Evolutionary conservation across 306 rosid genomes (phyloP), one percentile per base, ranked within the genome.

Genomic region (Psophocarpus tetragonolobus): DNA sequence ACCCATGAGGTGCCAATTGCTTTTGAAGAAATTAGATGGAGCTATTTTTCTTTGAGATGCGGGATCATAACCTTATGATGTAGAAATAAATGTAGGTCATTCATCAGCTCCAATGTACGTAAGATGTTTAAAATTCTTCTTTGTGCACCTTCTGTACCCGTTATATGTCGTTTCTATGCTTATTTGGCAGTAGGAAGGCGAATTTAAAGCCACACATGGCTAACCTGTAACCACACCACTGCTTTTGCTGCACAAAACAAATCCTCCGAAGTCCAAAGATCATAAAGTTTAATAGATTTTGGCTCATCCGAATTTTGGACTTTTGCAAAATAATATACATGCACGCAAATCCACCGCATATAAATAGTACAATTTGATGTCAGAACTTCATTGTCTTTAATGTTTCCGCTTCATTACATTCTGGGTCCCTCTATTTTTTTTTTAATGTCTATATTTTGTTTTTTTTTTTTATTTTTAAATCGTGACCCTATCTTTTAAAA

Each of bases 11-110:
- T 67, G 53, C 73, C 68, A 69, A 77, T 72, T 79, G 64, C 36
- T 48, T 35, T 68, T 47, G 74, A 68, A 33, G 80, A 66, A 68
- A 24, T 65, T 67, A 51, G 57, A 39, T 56, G 44, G 62, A 70
- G 72, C 79, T 36, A 42, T 44, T 67, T 84, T 75, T 33, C 58
- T 26, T 23, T 63, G 69, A 26, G 53, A 45, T 35, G 53, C 44
- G 23, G 48, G 64, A 47, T 68, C 56, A 47, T 29, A 82, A 45
- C 33, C 26, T 27, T 8, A 39, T 38, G 76, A 44, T 53, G 84
- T 61, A 74, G 63, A 38, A 71, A 74, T 47, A 66, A 65, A 75
- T 71, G 76, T 70, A 58, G 39, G 71, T 82, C 50, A 67, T 79
- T 50, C 35, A 38, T 36, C 77, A 32, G 27, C 67, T 71, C 53